Evolutionary conservation across 805 yeast species (phyloP).

Genomic region (Yarrowia hollandica): DNA sequence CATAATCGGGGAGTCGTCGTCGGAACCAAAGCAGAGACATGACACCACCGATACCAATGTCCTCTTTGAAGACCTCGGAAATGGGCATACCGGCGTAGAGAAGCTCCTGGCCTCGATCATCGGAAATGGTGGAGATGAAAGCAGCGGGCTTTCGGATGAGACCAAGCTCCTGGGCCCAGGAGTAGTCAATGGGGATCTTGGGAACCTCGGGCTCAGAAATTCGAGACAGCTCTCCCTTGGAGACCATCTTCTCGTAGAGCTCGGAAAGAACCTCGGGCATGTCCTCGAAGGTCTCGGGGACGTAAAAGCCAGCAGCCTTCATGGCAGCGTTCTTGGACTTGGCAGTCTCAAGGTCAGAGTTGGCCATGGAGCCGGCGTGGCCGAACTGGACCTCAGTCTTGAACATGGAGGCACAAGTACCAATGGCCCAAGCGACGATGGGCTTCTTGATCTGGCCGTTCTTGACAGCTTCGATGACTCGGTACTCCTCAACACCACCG

Average conservation of each 20-base stretch:
- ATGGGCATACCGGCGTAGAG: slow-evolving; percentile 51
- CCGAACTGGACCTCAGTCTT: slow-evolving; percentile 63
- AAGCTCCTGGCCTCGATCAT: slow-evolving; percentile 51
- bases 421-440: slow-evolving; percentile 70
- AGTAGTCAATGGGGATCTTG: slow-evolving; percentile 50
- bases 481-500: slow-evolving; percentile 73
- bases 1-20: slow-evolving; percentile 47
- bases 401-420: slow-evolving; percentile 70
- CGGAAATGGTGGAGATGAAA: slow-evolving; percentile 50
- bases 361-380: slow-evolving; percentile 71
- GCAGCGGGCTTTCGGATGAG: slow-evolving; percentile 51
- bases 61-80: slow-evolving; percentile 50
- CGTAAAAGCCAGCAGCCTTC: slow-evolving; percentile 90
- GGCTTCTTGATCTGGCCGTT: slow-evolving; percentile 64
- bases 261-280: slow-evolving; percentile 44
- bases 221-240: slow-evolving; percentile 44
- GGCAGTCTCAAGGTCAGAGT: slow-evolving; percentile 70
- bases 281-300: slow-evolving; percentile 70
- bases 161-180: slow-evolving; percentile 52
- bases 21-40: slow-evolving; percentile 51
- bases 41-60: slow-evolving; percentile 51
- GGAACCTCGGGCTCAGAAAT: slow-evolving; percentile 49
- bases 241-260: slow-evolving; percentile 77
- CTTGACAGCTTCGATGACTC: slow-evolving; percentile 68
- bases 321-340: slow-evolving; percentile 68